Conservation (phyloP, 768 basidiomycete genomes). For the Suillus placidus region DNA sequence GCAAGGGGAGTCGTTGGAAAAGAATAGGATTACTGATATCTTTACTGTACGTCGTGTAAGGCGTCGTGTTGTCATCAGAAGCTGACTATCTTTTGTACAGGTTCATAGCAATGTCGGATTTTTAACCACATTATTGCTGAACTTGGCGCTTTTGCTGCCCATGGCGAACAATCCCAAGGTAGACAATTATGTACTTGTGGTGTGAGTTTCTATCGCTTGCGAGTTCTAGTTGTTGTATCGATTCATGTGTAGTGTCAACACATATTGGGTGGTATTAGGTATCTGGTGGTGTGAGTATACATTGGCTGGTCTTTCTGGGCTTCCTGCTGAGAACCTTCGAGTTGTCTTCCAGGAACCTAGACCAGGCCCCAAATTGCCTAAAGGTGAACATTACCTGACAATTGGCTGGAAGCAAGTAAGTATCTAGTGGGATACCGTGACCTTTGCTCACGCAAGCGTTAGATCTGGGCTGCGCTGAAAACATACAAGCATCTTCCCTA, state of each 20-base stretch:
- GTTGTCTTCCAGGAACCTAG: conserved; percentile 85
- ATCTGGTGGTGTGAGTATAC: conserved; percentile 82
- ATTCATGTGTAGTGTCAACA: conserved; percentile 55
- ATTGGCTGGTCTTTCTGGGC: background rate
- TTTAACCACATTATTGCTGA: conserved; percentile 62
- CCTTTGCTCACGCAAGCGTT: conserved; percentile 26
- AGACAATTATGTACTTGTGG: conserved; percentile 72
- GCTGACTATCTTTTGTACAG: conserved; percentile 36
- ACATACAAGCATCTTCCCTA: conserved; percentile 79
- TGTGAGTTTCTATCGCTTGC: conserved; percentile 48
- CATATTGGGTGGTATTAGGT: conserved; percentile 77
- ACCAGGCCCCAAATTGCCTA: conserved; percentile 77
- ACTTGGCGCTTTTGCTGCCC: conserved; percentile 74
- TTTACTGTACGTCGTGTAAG: conserved; percentile 57
- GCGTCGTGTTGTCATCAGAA: background rate
- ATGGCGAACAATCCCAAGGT: conserved; percentile 54
- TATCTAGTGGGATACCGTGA: background rate
- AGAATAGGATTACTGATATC: conserved; percentile 84
- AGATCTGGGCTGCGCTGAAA: conserved; percentile 78
- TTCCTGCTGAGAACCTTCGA: conserved; percentile 27
- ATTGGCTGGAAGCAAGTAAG: conserved; percentile 84
- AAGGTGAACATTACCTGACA: conserved; percentile 74
- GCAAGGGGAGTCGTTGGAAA: conserved; percentile 73
- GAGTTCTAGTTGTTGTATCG: background rate
- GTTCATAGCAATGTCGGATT: conserved; percentile 80